A percentile compares a stretch with the other conserved stretches of the same genome.
phyloP scores from a whole-genome alignment of 2,329 filamentous ascomycete species.

The Xylaria sp. region DNA sequence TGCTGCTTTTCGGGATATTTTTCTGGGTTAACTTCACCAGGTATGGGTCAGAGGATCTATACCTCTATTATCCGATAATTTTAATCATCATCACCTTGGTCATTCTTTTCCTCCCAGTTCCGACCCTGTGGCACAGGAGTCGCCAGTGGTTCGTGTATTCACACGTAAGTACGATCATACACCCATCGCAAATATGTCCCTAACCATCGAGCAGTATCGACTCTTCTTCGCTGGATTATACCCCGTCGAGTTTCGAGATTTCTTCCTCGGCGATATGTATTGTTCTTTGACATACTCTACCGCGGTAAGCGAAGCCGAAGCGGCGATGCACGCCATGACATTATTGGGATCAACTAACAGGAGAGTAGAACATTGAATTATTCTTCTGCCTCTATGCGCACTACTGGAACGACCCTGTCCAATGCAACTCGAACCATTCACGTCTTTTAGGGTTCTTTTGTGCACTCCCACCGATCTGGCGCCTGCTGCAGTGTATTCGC shows the following conservation, averaged over 20 bases:
- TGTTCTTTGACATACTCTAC: slow-evolving; percentile 92
- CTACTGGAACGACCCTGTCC: slow-evolving; percentile 69
- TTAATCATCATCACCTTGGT: slow-evolving; percentile 69
- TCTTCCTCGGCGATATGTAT: slow-evolving; percentile 97
- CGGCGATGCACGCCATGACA: background rate
- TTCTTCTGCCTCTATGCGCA: slow-evolving; percentile 95
- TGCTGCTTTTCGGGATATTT: slow-evolving; percentile 75
- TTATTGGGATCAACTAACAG: slow-evolving; percentile 27
- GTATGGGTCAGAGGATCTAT: slow-evolving; percentile 68
- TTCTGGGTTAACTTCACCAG: slow-evolving; percentile 88
- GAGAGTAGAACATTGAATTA: slow-evolving; percentile 75
- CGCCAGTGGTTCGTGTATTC: slow-evolving; percentile 87
- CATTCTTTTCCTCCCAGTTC: slow-evolving; percentile 76
- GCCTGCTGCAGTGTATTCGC: slow-evolving; percentile 84
- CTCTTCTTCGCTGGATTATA: slow-evolving; percentile 83
- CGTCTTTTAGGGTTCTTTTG: slow-evolving; percentile 84
- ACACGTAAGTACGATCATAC: slow-evolving; percentile 61
- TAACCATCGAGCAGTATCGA: slow-evolving; percentile 66
- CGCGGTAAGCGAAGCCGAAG: slow-evolving; percentile 61
- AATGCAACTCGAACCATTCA: slow-evolving; percentile 86
- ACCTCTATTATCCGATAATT: slow-evolving; percentile 83
- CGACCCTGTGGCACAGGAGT: slow-evolving; percentile 73
- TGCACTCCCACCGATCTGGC: slow-evolving; percentile 84
- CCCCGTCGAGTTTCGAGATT: slow-evolving; percentile 94
- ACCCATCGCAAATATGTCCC: slow-evolving; percentile 6